Evolutionary conservation across 2,329 filamentous ascomycete genomes (phyloP), one percentile per base, ranked within the genome.

Genomic region (Paraphaeosphaeria sporulosa): DNA sequence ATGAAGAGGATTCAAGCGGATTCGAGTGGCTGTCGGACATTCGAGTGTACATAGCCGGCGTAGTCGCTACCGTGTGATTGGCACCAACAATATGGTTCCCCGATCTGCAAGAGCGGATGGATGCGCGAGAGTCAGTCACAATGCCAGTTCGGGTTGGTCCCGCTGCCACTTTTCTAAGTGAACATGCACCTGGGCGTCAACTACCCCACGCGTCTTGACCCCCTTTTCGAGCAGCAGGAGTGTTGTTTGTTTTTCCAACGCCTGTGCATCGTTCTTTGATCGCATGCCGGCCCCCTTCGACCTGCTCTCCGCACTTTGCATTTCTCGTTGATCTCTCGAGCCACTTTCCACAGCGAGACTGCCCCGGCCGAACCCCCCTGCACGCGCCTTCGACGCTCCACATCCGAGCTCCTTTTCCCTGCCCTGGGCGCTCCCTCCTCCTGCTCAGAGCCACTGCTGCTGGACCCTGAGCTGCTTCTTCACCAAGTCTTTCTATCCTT

Each of bases 81-180:
- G 57, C 42, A 54, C 52, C 27, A 23, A 38, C 19, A 36, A 36
- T 55, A 46, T 21, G 32, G 27, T 46, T 46, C 38, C 25, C 25
- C 44, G 56, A 58, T 58, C 56, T 59, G 57, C 57, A 59, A 36
- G 57, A 53, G 42, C 48, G 56, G 55, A 21, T 55, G 40, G 44
- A 27, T 32, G 19, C 19, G 44, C 36, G 44, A 42, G 40, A 32
- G 48, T 50, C 27, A 51, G 48, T 38, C 8, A 32, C 21, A 25
- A 8, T 15, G 21, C 48, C 49, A 19, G 42, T 54, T 54, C 44
- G 50, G 49, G 50, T 47, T 54, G 49, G 42, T 58, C 55, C 40
- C 55, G 47, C 27, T 44, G 55, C 46, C 23, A 46, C 6, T 19
- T 57, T 42, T 19, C 34, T 9, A 19, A 42, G n/a, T 52, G 46